phyloP scores from a whole-genome alignment of 805 yeast species.

The Ogataea neopini region DNA sequence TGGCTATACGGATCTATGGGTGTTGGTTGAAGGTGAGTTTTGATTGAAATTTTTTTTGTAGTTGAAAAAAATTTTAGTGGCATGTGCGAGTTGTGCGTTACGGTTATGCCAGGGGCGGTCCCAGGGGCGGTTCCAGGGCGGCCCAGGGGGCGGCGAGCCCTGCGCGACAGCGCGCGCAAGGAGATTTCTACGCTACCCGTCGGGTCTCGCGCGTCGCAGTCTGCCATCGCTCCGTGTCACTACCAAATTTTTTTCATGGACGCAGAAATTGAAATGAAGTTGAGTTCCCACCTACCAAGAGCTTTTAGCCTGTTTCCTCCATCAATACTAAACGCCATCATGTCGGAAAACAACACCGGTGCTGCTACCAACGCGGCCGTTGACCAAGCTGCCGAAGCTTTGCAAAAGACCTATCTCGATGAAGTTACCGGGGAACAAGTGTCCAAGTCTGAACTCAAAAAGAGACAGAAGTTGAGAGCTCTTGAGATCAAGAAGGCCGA shows the following conservation, averaged over 20 bases:
- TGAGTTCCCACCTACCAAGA: neutral
- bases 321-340: conserved; percentile 5
- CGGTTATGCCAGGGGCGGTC: no score
- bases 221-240: conserved; percentile 1
- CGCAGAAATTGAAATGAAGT: neutral
- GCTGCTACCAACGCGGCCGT: conserved; percentile 31
- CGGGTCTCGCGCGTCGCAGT: no score
- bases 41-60: neutral
- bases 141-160: no score
- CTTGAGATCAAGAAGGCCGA: conserved; percentile 89
- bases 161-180: no score
- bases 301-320: neutral
- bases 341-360: conserved; percentile 36
- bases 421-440: conserved; percentile 96
- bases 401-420: conserved; percentile 76
- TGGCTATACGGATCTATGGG: neutral
- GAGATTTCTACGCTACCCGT: no score
- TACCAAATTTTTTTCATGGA: neutral
- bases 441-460: conserved; percentile 93
- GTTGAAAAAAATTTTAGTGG: conserved; percentile 6
- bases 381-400: conserved; percentile 63
- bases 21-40: neutral
- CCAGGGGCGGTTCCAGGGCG: no score
- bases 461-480: conserved; percentile 88
- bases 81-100: neutral